Conservation (phyloP, 345 rosid genomes). For the Turnera subulata region DNA sequence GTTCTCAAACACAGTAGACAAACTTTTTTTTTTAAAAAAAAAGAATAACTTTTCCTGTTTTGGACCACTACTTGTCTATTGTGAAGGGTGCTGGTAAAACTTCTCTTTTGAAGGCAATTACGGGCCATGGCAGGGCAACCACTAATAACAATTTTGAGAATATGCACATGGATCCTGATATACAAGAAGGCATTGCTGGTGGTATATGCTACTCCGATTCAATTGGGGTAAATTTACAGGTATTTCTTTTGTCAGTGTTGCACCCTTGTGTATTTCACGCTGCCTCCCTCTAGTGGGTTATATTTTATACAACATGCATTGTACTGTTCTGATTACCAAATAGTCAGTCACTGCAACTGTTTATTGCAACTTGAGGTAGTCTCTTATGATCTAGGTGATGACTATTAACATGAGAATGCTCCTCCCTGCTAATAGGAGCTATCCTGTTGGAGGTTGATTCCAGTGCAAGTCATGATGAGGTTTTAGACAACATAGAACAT, state of each 20-base stretch:
- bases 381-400: too few species aligned
- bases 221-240: conserved; percentile 84
- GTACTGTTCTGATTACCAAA: too few species aligned
- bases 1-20: neutral
- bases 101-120: conserved; percentile 74
- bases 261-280: too few species aligned
- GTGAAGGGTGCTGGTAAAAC: conserved; percentile 92
- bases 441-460: too few species aligned
- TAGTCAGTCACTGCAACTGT: too few species aligned
- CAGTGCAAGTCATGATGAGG: too few species aligned
- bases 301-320: neutral
- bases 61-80: conserved; percentile 14
- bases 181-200: conserved; percentile 67
- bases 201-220: conserved; percentile 84
- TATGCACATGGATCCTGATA: conserved; percentile 49
- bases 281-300: too few species aligned
- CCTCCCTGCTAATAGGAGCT: too few species aligned
- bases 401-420: too few species aligned
- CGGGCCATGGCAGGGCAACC: conserved; percentile 42
- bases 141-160: conserved; percentile 49
- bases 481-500: too few species aligned
- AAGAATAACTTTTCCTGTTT: conserved; percentile 7
- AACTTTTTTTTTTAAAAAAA: neutral
- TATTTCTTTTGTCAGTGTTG: conserved; percentile 3
- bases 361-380: too few species aligned